Conservation (phyloP, 768 basidiomycete species). For the Galerina sulciceps region DNA sequence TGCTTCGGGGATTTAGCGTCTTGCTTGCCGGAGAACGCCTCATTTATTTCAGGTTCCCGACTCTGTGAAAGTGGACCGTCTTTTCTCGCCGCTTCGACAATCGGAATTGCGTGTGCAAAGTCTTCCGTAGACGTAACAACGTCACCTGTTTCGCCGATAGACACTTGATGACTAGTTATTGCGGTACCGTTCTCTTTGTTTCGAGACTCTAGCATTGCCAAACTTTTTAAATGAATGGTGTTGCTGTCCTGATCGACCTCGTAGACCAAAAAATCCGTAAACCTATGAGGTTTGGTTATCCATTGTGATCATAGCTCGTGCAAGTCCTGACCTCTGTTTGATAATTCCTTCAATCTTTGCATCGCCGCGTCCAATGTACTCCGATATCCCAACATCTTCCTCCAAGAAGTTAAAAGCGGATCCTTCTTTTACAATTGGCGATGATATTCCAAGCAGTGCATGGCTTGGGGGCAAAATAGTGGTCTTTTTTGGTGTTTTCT, state of each 20-base stretch:
- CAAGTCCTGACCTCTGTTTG: slow-evolving; percentile 80
- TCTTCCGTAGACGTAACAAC: slow-evolving; percentile 22
- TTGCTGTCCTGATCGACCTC: slow-evolving; percentile 86
- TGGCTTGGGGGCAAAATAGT: slow-evolving; percentile 75
- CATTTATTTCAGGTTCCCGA: slow-evolving; percentile 6
- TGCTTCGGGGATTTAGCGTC: slow-evolving; percentile 7
- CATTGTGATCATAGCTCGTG: not conserved
- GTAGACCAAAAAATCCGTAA: slow-evolving; percentile 95
- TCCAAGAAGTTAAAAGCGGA: slow-evolving; percentile 69
- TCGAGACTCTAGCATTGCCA: slow-evolving; percentile 68
- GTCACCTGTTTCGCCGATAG: slow-evolving; percentile 3
- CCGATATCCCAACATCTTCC: slow-evolving; percentile 87
- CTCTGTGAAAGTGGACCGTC: not conserved
- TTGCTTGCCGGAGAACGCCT: not conserved
- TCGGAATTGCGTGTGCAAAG: not conserved
- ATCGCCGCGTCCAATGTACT: slow-evolving; percentile 75
- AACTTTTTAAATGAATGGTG: slow-evolving; percentile 79
- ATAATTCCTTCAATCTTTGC: slow-evolving; percentile 89
- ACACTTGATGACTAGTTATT: slow-evolving; percentile 13
- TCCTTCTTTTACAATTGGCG: slow-evolving; percentile 51
- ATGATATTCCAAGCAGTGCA: slow-evolving; percentile 62
- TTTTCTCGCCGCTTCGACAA: not conserved
- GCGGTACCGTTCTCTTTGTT: slow-evolving; percentile 40
- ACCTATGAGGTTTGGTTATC: slow-evolving; percentile 49
- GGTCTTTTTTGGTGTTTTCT: slow-evolving; percentile 2